Base-by-base conservation (phyloP, 176 grass and related monocot genomes). In the Carex myosuroides region DNA sequence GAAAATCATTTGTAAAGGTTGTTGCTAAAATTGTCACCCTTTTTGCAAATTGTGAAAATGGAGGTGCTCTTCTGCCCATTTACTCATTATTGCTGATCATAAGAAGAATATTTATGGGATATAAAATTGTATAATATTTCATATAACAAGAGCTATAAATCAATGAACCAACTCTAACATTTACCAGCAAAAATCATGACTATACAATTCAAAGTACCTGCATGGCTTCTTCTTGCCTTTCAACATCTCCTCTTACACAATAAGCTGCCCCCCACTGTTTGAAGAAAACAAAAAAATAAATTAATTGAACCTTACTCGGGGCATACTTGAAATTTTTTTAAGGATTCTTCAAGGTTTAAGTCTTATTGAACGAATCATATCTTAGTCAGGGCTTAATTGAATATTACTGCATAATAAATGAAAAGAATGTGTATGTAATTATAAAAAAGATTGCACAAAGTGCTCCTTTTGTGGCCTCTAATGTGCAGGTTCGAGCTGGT, bases 241-340 rank as follows among this genome's bases (percentile, higher is more conserved):
- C 88, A 69, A 13, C 63, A 29, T 83, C 87, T 71, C 92, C 95
- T 82, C 86, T 88, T 64, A 98, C 89, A 65, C 92, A 98, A 82
- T 94, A 98, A 79, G 95, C 95, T 63, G 87, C 90, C 39, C 95
- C 95, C 92, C 95, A 98, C 95, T 98, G 86, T 74, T 65, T 84
- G 37, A 64, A 81, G 65, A 21, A 58, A 88, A 9, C 85, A 46
- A 7, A 85, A 37, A 37, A 37, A 4, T 4, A 37, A 37, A 3
- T 37, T 37, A 37, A 37, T 37, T 37, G 35, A 37, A 37, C 35
- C 4, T 37, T 37, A 37, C 35, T 37, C 35, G 3, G 35, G 35
- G 3, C 35, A 37, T 37, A 37, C 4, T 37, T 37, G 35, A 24
- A 37, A 4, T 37, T 37, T 37, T 37, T 37, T 5, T 37, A 37